Evolutionary conservation across 2,329 filamentous ascomycete species (phyloP), one percentile per base, ranked within the genome.

Genomic region (Claviceps purpurea): DNA sequence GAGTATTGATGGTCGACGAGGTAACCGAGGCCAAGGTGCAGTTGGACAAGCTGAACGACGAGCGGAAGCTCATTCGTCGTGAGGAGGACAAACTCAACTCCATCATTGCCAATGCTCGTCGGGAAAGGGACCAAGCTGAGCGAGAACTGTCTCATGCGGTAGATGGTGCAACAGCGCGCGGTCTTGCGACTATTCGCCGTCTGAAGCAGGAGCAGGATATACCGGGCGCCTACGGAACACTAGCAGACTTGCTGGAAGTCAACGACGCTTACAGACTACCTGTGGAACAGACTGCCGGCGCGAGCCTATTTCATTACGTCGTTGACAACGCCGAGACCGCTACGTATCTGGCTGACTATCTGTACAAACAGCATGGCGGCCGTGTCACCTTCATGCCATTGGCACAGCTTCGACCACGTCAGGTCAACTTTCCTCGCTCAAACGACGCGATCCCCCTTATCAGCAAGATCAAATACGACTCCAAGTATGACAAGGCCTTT

Each of bases 311-410:
- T 70, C 89, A 98, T 68, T 95, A 95, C 58, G 83, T 98, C 11
- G 91, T 97, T 44, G 91, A 98, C 65, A 91, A 85, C 49, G 89
- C 94, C 55, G 81, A 86, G 42, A 96, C 90, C 0, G 89, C 90
- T 1, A 89, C 87, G 1, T 80, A 81, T 58, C 79, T 96, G 38
- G 81, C 93, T 44, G 85, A 91, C 58, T 78, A 82, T 14, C 74
- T 98, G 30, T 85, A 89, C 64, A 84, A 82, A 57, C 82, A 88
- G 58, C 85, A 82, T 55, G 85, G 86, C 16, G 93, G 93, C 13
- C 81, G 93, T 63, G 79, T 98, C 18, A 98, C 94, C 0, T 96
- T 96, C 62, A 91, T 97, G 77, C 93, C 93, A 0, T 74, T 98
- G 20, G 91, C 89, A 56, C 84, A 90, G 56, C 72, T 98, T 38